Evolutionary conservation across 2,329 filamentous ascomycete genomes (phyloP).

Genomic region (Pseudogymnoascus destructans): DNA sequence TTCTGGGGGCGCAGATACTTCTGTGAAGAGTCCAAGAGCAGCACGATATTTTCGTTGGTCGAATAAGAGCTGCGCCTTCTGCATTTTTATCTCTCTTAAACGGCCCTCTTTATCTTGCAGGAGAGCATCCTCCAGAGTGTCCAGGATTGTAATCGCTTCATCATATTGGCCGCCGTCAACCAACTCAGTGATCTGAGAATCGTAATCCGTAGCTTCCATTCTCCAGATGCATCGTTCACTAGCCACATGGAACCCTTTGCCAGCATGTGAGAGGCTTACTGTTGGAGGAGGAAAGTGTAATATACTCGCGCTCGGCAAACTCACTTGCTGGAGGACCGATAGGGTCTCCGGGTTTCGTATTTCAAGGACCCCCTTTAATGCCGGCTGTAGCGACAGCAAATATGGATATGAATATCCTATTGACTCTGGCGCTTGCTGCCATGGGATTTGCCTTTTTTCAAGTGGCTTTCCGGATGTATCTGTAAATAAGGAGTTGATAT

Average conservation of each 20-base stretch:
- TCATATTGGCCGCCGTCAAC: conserved; percentile 64
- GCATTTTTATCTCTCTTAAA: conserved; percentile 75
- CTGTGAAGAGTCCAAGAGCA: conserved; percentile 81
- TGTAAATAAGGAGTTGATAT: conserved; percentile 90
- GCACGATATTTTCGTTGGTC: conserved; percentile 69
- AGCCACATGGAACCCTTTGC: conserved; percentile 86
- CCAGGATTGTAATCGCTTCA: conserved; percentile 79
- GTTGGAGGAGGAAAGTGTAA: conserved; percentile 88
- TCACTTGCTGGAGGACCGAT: conserved; percentile 75
- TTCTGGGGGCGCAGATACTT: conserved; percentile 80
- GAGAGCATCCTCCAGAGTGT: conserved; percentile 85
- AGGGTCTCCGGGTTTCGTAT: conserved; percentile 87
- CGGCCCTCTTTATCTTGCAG: conserved; percentile 70
- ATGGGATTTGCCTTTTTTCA: conserved; percentile 81
- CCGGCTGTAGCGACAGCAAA: conserved; percentile 71
- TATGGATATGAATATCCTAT: conserved; percentile 97
- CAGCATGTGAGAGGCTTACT: conserved; percentile 86
- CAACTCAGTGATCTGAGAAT: conserved; percentile 74
- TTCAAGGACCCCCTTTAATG: conserved; percentile 73
- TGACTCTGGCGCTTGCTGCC: conserved; percentile 74
- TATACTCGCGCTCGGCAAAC: conserved; percentile 67
- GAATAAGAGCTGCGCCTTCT: conserved; percentile 80
- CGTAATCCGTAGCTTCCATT: conserved; percentile 87
- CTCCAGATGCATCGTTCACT: conserved; percentile 91
- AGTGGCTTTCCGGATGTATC: conserved; percentile 69